Conservation (phyloP, 345 rosid species). For the Erodium maritimum region DNA sequence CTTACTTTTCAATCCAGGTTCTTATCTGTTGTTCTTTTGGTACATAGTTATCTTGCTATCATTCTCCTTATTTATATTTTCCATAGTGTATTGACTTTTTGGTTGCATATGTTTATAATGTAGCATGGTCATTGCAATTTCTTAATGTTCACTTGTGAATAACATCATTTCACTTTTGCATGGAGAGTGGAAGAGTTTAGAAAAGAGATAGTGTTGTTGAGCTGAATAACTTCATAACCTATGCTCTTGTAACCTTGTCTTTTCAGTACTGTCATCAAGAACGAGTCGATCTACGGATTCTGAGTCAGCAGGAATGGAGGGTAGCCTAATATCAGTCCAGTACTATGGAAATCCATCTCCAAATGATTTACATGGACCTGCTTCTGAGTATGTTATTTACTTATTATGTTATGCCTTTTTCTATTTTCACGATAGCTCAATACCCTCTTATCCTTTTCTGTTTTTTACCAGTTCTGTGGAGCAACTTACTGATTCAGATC, state of each 20-base stretch:
- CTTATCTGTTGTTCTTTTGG: background rate
- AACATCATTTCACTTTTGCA: no score
- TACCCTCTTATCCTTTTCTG: background rate
- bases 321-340: slow-evolving; percentile 42
- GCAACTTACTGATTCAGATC: slow-evolving; percentile 37
- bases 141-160: no score
- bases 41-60: no score
- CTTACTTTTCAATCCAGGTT: background rate
- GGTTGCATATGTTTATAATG: background rate
- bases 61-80: background rate
- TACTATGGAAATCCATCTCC: slow-evolving; percentile 36
- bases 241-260: background rate
- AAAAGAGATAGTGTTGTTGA: no score
- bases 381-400: slow-evolving; percentile 27
- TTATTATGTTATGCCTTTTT: background rate
- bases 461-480: slow-evolving; percentile 37
- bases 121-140: background rate
- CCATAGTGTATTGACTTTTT: background rate
- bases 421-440: background rate
- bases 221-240: background rate
- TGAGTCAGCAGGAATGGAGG: slow-evolving; percentile 22
- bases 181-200: no score
- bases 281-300: slow-evolving; percentile 15
- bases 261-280: slow-evolving; percentile 59
- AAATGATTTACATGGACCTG: slow-evolving; percentile 21